Evolutionary conservation across 768 basidiomycete species (phyloP).

Genomic region (Phanerochaete sordida): DNA sequence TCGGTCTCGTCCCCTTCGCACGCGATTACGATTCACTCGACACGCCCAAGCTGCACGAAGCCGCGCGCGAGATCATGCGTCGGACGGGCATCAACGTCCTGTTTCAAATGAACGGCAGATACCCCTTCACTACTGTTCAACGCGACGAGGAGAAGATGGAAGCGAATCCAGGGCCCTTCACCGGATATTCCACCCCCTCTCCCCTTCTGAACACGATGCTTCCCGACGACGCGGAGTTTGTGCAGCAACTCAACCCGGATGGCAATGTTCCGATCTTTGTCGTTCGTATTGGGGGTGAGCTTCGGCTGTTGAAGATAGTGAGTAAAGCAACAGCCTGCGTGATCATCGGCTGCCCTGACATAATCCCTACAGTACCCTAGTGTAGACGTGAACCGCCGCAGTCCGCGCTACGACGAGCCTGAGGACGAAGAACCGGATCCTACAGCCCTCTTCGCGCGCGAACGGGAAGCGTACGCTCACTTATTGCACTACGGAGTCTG

Average conservation of each 20-base stretch:
- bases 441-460: constrained; percentile 3
- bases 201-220: neutral
- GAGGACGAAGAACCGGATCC: neutral
- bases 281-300: no score
- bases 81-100: neutral
- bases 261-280: no score
- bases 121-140: neutral
- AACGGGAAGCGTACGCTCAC: constrained; percentile 12
- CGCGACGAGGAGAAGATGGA: neutral
- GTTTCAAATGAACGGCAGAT: neutral
- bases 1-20: neutral
- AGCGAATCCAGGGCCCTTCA: neutral
- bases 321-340: no score
- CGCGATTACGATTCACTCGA: neutral
- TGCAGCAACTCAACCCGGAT: neutral
- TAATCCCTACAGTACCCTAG: no score
- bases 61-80: neutral
- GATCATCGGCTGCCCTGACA: no score
- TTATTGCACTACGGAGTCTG: constrained; percentile 13
- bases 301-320: no score
- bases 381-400: neutral
- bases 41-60: neutral
- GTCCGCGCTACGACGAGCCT: neutral
- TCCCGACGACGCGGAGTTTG: neutral
- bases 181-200: neutral